These are phyloP conservation scores for Spinacia oleracea DNA, from an alignment of 179 eudicot genomes.

Conservation along the genomic window DNA sequence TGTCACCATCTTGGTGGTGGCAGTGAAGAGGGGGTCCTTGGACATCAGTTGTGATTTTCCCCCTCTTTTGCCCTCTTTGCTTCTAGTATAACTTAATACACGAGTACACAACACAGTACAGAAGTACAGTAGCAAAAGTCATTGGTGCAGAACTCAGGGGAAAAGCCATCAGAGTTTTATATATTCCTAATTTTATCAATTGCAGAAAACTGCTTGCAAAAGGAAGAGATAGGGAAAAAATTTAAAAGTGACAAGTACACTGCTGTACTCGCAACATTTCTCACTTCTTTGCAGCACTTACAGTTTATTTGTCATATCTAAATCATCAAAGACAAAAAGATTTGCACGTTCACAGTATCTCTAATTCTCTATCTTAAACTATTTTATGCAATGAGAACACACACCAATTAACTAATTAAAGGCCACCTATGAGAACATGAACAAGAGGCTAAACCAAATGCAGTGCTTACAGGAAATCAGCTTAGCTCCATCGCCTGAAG, in stretches of 20 bases:
- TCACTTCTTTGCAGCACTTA: background rate
- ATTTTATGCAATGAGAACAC: background rate
- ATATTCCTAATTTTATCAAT: constrained; percentile 11
- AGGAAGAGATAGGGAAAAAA: background rate
- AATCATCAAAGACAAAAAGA: background rate
- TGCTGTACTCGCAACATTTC: background rate
- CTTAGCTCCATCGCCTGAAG: constrained; percentile 44
- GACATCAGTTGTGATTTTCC: constrained; percentile 7
- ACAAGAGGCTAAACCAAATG: constrained; percentile 12
- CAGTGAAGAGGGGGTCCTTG: background rate
- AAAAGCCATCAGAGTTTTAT: constrained; percentile 5
- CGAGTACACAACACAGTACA: background rate
- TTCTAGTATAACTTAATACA: constrained; percentile 13
- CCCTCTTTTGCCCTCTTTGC: constrained; percentile 7
- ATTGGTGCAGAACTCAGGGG: background rate
- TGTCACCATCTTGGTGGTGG: constrained; percentile 14
- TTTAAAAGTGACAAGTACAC: background rate
- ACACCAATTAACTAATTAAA: background rate
- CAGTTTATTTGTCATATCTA: background rate
- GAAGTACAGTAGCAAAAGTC: constrained; percentile 4
- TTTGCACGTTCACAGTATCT: background rate
- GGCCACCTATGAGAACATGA: background rate
- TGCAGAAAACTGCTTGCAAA: background rate
- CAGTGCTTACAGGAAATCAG: constrained; percentile 33
- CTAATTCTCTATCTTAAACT: background rate